phyloP scores from a whole-genome alignment of 345 rosid genomes.

The Cardamine chenopodiifolia region DNA sequence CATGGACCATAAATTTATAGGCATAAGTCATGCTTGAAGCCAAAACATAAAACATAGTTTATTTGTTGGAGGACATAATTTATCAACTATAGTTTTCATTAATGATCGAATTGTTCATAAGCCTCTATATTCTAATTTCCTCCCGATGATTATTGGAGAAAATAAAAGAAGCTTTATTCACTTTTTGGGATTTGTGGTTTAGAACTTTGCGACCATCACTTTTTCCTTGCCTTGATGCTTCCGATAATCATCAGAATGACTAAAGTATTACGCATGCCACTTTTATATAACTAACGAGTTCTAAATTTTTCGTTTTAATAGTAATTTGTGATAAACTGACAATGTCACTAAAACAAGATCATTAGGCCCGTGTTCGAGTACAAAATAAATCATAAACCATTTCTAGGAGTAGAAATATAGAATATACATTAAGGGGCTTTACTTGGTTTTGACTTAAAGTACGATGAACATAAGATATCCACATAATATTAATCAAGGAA shows the following conservation, averaged over 20 bases:
- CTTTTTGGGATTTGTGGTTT: neutral
- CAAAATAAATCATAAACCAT: neutral
- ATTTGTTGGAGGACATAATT: neutral
- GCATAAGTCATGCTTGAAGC: neutral
- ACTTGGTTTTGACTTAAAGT: neutral
- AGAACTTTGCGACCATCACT: neutral
- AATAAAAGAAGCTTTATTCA: neutral
- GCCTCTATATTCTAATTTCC: neutral
- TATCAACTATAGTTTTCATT: neutral
- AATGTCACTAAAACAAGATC: neutral
- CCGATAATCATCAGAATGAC: slow-evolving; percentile 1
- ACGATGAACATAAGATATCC: neutral
- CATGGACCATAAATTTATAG: slow-evolving; percentile 22
- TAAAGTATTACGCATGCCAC: neutral
- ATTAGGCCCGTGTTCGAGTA: neutral
- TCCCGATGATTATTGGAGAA: neutral
- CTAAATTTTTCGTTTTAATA: neutral
- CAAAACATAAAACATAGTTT: slow-evolving; percentile 17
- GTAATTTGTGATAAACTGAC: neutral
- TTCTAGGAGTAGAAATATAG: neutral
- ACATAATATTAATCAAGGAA: neutral
- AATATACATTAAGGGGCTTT: neutral
- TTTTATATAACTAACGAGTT: neutral
- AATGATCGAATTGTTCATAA: neutral
- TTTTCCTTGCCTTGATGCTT: neutral